These are phyloP conservation scores for Lyophyllum semitale DNA, from an alignment of 768 basidiomycete genomes.

Conservation along the genomic window DNA sequence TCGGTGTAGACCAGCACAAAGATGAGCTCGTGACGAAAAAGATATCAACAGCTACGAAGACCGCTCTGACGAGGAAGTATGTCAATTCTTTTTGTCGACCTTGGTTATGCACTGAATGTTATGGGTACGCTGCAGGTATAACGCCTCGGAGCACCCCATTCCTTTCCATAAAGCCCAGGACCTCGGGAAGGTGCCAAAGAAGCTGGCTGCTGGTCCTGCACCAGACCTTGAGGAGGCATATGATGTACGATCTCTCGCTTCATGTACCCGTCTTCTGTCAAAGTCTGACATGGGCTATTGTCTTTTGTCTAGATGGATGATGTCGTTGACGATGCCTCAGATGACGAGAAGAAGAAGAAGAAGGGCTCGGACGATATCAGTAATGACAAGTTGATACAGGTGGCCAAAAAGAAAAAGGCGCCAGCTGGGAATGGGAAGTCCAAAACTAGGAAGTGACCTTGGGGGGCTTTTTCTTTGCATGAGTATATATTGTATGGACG, in stretches of 20 bases:
- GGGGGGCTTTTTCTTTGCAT: neutral
- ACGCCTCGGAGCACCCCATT: conserved; percentile 86
- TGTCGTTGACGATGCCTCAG: conserved; percentile 47
- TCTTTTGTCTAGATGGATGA: conserved; percentile 42
- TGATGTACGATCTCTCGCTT: conserved; percentile 52
- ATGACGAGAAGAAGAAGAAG: conserved; percentile 45
- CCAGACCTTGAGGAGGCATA: conserved; percentile 94
- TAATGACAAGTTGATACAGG: conserved; percentile 38
- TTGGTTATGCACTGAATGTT: neutral
- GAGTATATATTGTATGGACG: neutral
- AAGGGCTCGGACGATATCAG: conserved; percentile 27
- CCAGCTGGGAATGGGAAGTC: conserved; percentile 16
- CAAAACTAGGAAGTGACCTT: conserved; percentile 14
- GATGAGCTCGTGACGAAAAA: conserved; percentile 81
- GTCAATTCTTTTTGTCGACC: conserved; percentile 22
- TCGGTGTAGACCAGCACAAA: conserved; percentile 81
- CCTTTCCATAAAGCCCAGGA: conserved; percentile 91
- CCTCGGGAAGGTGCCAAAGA: conserved; percentile 79
- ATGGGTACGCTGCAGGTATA: conserved; percentile 67
- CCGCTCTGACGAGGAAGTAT: conserved; percentile 83
- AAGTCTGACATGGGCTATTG: neutral
- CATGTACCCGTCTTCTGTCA: neutral
- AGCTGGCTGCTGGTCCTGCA: conserved; percentile 68
- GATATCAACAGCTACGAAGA: conserved; percentile 80
- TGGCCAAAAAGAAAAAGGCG: conserved; percentile 42